Base-by-base conservation (phyloP, 73 alveolate genomes). In the Effrenium voratum region DNA sequence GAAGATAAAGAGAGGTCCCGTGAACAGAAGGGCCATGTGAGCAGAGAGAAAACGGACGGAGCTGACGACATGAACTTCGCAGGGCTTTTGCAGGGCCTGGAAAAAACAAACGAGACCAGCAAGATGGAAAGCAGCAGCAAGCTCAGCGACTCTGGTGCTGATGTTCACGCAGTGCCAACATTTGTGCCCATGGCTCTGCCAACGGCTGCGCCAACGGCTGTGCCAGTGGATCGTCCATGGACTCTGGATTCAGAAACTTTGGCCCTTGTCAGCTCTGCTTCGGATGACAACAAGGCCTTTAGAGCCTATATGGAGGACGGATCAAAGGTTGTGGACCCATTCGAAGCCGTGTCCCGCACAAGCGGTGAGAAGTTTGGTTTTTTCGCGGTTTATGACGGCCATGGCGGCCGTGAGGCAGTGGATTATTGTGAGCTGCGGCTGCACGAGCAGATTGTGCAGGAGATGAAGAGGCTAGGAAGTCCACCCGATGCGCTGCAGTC, bases 301-400 rank as follows among this genome's bases (percentile, higher is more conserved):
- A 40, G 87, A 26, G 41, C 40, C 60, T 76, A 76, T 59, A 76
- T 76, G 87, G 87, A 76, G 87, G 87, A 76, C 36, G 87, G 87
- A 1, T 76, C 87, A 1, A 26, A 36, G 26, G 36, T 19, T 22
- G 59, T 76, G 41, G 57, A 76, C 38, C 87, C 87, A 15, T 76
- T 76, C 45, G 87, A 41, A 6, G 87, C 38, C 59, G 12, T 13
- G 28, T 8, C 80, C 16, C 43, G 80, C 80, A n/a, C 44, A 34
- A 16, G 50, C 50, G 45, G 60, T n/a, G 92, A 47, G 50, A 50
- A 47, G 16, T 81, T 72, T 72, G 92, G 99, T 47, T 93, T 98
- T 57, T 99, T 99, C 82, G 99, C 99, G 30, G 87, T 99, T 47
- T 99, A 99, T 41, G 99, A 99, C 70, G 99, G 99, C 50, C 99